Conservation (phyloP, 805 yeast genomes). For the Myxozyma nipponensis region DNA sequence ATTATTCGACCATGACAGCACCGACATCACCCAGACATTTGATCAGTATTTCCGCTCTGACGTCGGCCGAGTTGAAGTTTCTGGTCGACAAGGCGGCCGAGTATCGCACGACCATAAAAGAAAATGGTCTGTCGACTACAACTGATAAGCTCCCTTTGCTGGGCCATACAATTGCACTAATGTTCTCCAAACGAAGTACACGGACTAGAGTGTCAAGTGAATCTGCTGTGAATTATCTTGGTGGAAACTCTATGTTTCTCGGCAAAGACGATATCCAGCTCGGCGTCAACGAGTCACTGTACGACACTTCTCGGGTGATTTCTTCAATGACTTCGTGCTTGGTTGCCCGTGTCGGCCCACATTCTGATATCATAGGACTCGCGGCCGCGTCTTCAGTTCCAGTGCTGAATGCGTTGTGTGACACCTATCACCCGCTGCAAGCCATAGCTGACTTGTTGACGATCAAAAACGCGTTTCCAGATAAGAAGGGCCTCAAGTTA, state of each 20-base stretch:
- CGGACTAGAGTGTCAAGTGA: constrained; percentile 92
- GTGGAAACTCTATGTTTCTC: constrained; percentile 93
- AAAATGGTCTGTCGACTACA: constrained; percentile 40
- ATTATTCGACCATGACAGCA: neutral
- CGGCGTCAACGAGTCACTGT: constrained; percentile 85
- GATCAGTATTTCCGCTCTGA: constrained; percentile 73
- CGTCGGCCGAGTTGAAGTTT: constrained; percentile 63
- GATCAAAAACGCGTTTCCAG: constrained; percentile 69
- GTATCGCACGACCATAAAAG: constrained; percentile 55
- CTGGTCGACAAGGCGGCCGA: constrained; percentile 71
- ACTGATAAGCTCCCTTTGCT: constrained; percentile 51
- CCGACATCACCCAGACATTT: constrained; percentile 56
- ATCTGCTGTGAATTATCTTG: constrained; percentile 89
- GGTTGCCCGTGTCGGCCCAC: constrained; percentile 91
- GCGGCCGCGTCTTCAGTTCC: constrained; percentile 82
- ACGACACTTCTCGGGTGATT: constrained; percentile 83
- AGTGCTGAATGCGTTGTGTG: constrained; percentile 89
- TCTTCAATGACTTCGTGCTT: constrained; percentile 96
- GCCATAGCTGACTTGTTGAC: constrained; percentile 90
- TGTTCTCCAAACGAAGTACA: constrained; percentile 90
- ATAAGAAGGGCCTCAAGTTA: constrained; percentile 54
- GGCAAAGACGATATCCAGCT: constrained; percentile 96
- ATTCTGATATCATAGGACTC: constrained; percentile 73
- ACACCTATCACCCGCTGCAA: constrained; percentile 89
- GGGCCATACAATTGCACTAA: constrained; percentile 78